phyloP scores from a whole-genome alignment of 23 red algal genomes.

The Gracilaria vermiculophylla region DNA sequence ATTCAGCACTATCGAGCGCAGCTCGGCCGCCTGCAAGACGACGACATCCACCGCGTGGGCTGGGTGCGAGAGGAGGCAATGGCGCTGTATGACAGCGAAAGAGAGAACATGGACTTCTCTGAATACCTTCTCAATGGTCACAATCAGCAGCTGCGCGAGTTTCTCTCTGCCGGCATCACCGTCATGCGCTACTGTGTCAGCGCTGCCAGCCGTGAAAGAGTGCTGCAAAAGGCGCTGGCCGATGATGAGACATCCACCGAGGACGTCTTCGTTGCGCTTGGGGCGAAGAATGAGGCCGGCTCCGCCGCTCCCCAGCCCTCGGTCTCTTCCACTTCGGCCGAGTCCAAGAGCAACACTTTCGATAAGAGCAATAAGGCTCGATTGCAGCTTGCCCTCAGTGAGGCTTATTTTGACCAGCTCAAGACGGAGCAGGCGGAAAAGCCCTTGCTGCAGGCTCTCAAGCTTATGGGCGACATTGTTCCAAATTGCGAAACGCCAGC shows the following conservation, averaged over 20 bases:
- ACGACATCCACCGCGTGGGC: constrained; percentile 56
- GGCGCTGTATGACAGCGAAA: constrained; percentile 69
- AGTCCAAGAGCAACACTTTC: neutral
- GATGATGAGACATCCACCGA: constrained; percentile 64
- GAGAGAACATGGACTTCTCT: constrained; percentile 75
- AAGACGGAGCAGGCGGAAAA: constrained; percentile 62
- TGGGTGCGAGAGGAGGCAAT: constrained; percentile 74
- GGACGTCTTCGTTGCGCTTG: neutral
- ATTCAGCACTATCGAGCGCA: constrained; percentile 51
- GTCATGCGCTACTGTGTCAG: constrained; percentile 86
- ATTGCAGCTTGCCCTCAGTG: constrained; percentile 67
- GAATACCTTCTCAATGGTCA: constrained; percentile 33
- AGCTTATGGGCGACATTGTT: constrained; percentile 57
- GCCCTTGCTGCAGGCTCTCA: constrained; percentile 60
- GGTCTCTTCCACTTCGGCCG: neutral
- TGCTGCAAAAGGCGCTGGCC: constrained; percentile 21
- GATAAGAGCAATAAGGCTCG: constrained; percentile 65
- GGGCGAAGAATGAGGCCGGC: neutral
- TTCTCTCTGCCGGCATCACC: constrained; percentile 59
- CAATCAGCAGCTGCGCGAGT: constrained; percentile 29
- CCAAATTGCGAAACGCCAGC: constrained; percentile 38
- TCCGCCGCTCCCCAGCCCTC: neutral
- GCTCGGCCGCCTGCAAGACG: constrained; percentile 52
- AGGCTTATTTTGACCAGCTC: constrained; percentile 74
- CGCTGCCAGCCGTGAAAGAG: constrained; percentile 42